Conservation (phyloP, 371 early-diverging fungal genomes). For the Conidiobolus incongruus region DNA sequence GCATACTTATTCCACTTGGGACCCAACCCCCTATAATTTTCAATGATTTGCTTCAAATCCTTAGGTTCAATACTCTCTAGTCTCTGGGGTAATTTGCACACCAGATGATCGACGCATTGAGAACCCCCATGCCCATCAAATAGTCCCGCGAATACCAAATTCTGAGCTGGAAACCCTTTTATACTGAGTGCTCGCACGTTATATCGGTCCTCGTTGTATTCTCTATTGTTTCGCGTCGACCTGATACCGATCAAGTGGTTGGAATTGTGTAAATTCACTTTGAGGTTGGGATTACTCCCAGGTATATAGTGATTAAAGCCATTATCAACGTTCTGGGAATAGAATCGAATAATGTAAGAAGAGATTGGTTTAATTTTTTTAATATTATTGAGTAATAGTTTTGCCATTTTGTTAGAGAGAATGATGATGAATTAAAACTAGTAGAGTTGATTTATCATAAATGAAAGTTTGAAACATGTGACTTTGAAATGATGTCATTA, state of each 20-base stretch:
- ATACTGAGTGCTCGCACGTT: not conserved
- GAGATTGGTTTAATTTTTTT: no score
- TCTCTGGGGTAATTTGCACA: constrained; percentile 8
- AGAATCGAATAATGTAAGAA: no score
- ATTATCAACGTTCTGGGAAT: no score
- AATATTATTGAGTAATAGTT: no score
- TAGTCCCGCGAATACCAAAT: not conserved
- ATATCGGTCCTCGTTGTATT: not conserved
- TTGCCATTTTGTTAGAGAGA: no score
- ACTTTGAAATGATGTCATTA: no score
- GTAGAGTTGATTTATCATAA: no score
- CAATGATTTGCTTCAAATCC: constrained; percentile 7
- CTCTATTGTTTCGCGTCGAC: not conserved
- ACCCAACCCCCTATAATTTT: constrained; percentile 8
- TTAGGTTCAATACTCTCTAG: constrained; percentile 8
- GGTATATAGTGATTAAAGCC: no score
- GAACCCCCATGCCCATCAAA: constrained; percentile 14
- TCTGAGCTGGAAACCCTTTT: not conserved
- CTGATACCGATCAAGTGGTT: not conserved
- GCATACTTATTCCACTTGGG: not conserved
- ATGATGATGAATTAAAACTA: no score
- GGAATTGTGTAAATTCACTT: not conserved
- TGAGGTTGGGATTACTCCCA: no score
- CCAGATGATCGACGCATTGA: constrained; percentile 9
- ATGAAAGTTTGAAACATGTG: no score